These are phyloP conservation scores for Apiospora saccharicola DNA, from an alignment of 2,329 filamentous ascomycete genomes.

Conservation along the genomic window DNA sequence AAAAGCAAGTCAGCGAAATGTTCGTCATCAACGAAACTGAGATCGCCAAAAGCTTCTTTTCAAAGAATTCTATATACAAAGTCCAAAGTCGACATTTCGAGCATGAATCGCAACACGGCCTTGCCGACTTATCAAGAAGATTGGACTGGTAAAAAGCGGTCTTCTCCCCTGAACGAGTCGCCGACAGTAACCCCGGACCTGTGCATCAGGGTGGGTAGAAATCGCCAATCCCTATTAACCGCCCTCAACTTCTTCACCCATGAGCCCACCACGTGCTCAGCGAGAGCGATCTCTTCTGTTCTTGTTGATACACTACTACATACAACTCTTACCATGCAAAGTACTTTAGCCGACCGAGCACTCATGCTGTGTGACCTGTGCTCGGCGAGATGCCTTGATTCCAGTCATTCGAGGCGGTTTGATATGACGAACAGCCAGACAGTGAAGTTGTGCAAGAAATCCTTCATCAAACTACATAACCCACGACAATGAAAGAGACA, in stretches of 20 bases:
- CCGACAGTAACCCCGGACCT: background rate
- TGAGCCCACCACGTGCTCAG: background rate
- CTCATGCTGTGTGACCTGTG: background rate
- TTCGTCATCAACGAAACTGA: background rate
- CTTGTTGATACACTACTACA: background rate
- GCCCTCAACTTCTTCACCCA: background rate
- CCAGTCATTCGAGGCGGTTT: background rate
- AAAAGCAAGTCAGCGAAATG: background rate
- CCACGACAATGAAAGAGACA: background rate
- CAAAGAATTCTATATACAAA: background rate
- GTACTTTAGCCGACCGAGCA: too few relatives aligned
- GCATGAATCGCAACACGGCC: too few relatives aligned
- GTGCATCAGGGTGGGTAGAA: background rate
- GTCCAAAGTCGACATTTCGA: too few relatives aligned
- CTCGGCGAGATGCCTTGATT: background rate
- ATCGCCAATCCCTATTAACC: constrained; percentile 2
- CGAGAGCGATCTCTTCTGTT: background rate
- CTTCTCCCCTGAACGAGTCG: background rate
- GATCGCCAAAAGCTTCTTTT: background rate
- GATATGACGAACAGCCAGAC: background rate
- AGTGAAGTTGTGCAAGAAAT: background rate
- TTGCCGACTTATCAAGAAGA: background rate
- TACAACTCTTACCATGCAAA: background rate
- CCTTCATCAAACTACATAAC: background rate
- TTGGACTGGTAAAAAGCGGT: constrained; percentile 7